These are phyloP conservation scores for Ophidiomyces ophidiicola DNA, from an alignment of 2,329 filamentous ascomycete genomes.

Conservation along the genomic window DNA sequence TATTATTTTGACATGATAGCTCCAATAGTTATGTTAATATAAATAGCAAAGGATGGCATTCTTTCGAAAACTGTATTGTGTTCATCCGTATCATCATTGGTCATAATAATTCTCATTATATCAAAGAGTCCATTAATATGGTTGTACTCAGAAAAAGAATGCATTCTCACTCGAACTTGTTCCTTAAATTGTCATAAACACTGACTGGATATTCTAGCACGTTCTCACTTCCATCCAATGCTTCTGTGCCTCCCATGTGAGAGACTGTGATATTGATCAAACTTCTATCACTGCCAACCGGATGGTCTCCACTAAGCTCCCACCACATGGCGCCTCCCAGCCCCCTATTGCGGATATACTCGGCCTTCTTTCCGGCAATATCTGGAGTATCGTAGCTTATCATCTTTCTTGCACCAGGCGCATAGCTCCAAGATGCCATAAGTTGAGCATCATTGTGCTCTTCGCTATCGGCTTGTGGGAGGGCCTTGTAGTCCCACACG, in stretches of 20 bases:
- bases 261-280: slow-evolving; percentile 12
- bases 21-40: no score
- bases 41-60: no score
- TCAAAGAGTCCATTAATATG: no score
- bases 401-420: slow-evolving; percentile 47
- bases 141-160: no score
- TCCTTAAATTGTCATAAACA: slow-evolving; percentile 13
- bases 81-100: no score
- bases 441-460: slow-evolving; percentile 50
- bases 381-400: slow-evolving; percentile 64
- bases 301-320: slow-evolving; percentile 65
- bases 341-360: slow-evolving; percentile 53
- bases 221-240: slow-evolving; percentile 12
- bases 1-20: no score
- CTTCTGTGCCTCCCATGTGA: slow-evolving; percentile 10
- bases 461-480: slow-evolving; percentile 55
- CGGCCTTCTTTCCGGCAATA: slow-evolving; percentile 56
- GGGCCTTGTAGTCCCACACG: slow-evolving; percentile 76
- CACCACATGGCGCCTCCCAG: slow-evolving; percentile 96
- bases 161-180: slow-evolving; percentile 7
- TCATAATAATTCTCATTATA: no score
- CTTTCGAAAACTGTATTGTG: no score
- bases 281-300: slow-evolving; percentile 11
- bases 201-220: slow-evolving; percentile 11
- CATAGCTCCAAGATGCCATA: slow-evolving; percentile 62